Conservation (phyloP, 1,139 yeast species). For the Pichia terricola region DNA sequence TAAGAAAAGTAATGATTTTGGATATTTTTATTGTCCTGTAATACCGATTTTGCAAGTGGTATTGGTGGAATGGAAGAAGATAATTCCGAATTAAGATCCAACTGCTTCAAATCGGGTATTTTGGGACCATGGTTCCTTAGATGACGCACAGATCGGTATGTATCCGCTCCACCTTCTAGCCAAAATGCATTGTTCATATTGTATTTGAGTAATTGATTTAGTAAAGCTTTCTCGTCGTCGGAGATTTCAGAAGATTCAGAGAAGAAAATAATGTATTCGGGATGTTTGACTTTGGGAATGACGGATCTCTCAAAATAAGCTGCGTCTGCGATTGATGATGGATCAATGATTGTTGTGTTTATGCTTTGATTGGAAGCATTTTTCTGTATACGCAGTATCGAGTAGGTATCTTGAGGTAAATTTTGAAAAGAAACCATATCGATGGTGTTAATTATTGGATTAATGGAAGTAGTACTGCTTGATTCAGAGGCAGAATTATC, state of each 20-base stretch:
- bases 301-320: slow-evolving; percentile 1
- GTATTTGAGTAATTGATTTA: not conserved
- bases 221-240: slow-evolving; percentile 2
- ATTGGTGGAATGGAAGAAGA: slow-evolving; percentile 2
- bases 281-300: slow-evolving; percentile 4
- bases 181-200: slow-evolving; percentile 6
- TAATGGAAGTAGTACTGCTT: not conserved
- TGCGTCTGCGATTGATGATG: slow-evolving; percentile 1
- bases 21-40: not conserved
- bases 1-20: not conserved
- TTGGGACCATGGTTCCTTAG: not conserved
- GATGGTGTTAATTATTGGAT: not conserved
- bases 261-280: slow-evolving; percentile 6
- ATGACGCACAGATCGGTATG: slow-evolving; percentile 3
- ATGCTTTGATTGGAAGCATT: not conserved
- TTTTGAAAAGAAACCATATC: slow-evolving; percentile 1
- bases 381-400: not conserved
- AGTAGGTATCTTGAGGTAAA: not conserved
- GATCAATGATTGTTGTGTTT: slow-evolving; percentile 4
- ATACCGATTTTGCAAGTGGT: not conserved
- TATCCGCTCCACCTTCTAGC: slow-evolving; percentile 11
- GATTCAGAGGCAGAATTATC: not conserved
- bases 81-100: not conserved
- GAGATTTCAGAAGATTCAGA: slow-evolving; percentile 6
- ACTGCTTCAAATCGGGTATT: not conserved